Evolutionary conservation across 208 protist species (phyloP).

Genomic region (Trypanosoma boissoni): DNA sequence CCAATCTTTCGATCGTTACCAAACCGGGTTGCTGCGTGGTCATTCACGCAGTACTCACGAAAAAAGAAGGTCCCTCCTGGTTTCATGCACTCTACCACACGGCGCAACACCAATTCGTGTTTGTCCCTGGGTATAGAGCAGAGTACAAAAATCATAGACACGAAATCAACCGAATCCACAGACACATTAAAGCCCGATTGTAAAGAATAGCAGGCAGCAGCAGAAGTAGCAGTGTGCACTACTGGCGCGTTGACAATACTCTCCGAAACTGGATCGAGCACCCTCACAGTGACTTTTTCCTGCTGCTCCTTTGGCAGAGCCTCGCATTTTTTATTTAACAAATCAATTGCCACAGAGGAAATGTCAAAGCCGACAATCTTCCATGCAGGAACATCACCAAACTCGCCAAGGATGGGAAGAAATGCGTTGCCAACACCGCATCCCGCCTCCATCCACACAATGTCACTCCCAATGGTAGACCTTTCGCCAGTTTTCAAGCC

Average conservation of each 20-base stretch:
- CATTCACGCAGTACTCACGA: conserved; percentile 80
- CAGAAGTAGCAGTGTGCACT: conserved; percentile 23
- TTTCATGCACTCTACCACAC: conserved; percentile 61
- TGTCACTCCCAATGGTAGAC: conserved; percentile 1
- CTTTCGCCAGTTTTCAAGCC: neutral
- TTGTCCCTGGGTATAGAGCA: conserved; percentile 83
- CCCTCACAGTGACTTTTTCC: conserved; percentile 56
- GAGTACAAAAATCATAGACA: conserved; percentile 94
- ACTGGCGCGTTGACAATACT: conserved; percentile 27
- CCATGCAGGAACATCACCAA: conserved; percentile 67
- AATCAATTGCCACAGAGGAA: conserved; percentile 78
- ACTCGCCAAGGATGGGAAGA: conserved; percentile 83
- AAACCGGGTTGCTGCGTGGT: conserved; percentile 83
- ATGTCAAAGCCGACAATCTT: conserved; percentile 89
- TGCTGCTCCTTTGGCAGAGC: conserved; percentile 25
- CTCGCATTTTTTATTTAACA: conserved; percentile 58
- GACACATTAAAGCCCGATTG: neutral
- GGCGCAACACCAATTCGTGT: conserved; percentile 46
- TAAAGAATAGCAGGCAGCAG: conserved; percentile 4
- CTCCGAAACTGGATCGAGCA: conserved; percentile 53
- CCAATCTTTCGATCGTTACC: conserved; percentile 16
- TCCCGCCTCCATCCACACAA: conserved; percentile 86
- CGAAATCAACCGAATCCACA: conserved; percentile 48
- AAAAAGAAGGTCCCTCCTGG: conserved; percentile 83
- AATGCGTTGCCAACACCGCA: conserved; percentile 95